Percentiles rank a stretch among this genome's conserved stretches.
Evolutionary conservation across 768 basidiomycete species (phyloP).

Genomic region (Lactifluus pinguis): DNA sequence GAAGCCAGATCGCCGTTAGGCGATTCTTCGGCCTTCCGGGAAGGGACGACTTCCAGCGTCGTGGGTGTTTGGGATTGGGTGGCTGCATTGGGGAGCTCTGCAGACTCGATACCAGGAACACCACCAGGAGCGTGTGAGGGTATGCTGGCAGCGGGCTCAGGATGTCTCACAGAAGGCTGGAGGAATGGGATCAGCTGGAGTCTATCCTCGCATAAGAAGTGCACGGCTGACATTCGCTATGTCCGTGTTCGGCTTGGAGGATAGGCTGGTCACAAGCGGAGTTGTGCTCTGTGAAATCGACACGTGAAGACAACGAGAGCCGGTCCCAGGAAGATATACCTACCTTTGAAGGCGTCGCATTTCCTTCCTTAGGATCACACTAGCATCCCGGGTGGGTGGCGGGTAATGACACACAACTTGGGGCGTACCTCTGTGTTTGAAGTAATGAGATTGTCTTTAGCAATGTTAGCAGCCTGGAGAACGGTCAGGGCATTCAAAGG

Average conservation of each 20-base stretch:
- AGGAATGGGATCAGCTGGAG: neutral
- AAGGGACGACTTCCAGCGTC: neutral
- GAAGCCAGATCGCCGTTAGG: neutral
- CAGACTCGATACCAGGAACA: neutral
- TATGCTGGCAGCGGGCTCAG: neutral
- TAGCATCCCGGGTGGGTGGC: neutral
- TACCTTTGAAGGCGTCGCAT: neutral
- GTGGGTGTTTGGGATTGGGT: neutral
- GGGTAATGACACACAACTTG: neutral
- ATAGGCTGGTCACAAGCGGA: neutral
- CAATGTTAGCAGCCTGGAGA: conserved; percentile 6
- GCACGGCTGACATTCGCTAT: conserved; percentile 9
- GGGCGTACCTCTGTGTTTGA: neutral
- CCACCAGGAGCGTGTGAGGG: neutral
- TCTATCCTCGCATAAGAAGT: neutral
- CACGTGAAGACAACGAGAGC: neutral
- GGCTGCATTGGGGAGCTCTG: neutral
- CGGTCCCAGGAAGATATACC: neutral
- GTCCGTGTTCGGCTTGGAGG: neutral
- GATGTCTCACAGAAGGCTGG: neutral
- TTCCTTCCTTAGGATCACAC: neutral
- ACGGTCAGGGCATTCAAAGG: neutral
- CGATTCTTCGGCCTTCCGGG: neutral
- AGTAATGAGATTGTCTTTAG: neutral
- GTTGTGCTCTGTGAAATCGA: neutral